Conservation (phyloP, 495 filamentous ascomycete species). For the Hypoxylon fragiforme region DNA sequence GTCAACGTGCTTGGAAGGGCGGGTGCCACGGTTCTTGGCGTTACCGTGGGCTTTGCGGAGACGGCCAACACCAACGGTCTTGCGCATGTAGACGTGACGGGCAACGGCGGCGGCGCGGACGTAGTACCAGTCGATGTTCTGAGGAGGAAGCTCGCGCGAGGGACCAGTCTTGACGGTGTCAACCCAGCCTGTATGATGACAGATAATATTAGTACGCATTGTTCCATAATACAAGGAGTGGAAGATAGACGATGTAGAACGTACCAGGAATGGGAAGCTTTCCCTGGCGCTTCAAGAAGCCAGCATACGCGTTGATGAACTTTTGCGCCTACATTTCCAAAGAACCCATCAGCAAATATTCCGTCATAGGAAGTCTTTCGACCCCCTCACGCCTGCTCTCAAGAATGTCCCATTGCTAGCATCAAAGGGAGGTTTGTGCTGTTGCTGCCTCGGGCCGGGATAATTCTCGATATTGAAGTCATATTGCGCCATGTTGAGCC, state of each 20-base stretch:
- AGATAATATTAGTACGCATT: no score
- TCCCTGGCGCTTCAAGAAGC: slow-evolving; percentile 98
- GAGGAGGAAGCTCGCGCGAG: slow-evolving; percentile 95
- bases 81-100: slow-evolving; percentile 98
- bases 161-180: slow-evolving; percentile 98
- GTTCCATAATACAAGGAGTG: no score
- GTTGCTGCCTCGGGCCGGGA: slow-evolving; percentile 7
- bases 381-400: slow-evolving; percentile 61
- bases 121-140: slow-evolving; percentile 99
- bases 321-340: slow-evolving; percentile 69
- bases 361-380: slow-evolving; percentile 63
- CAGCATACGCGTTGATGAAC: slow-evolving; percentile 92
- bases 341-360: slow-evolving; percentile 59
- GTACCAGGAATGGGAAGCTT: slow-evolving; percentile 95
- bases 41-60: slow-evolving; percentile 85
- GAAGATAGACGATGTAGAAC: no score
- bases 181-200: slow-evolving; percentile 80
- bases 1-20: slow-evolving; percentile 93
- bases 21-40: slow-evolving; percentile 93
- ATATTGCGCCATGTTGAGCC: slow-evolving; percentile 2
- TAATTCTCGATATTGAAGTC: slow-evolving; percentile 22
- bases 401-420: slow-evolving; percentile 19
- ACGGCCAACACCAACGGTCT: slow-evolving; percentile 85
- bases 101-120: slow-evolving; percentile 93
- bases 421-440: background rate